Evolutionary conservation across 2,329 filamentous ascomycete genomes (phyloP), one percentile per base, ranked within the genome.

Genomic region (Penicillium sp.): DNA sequence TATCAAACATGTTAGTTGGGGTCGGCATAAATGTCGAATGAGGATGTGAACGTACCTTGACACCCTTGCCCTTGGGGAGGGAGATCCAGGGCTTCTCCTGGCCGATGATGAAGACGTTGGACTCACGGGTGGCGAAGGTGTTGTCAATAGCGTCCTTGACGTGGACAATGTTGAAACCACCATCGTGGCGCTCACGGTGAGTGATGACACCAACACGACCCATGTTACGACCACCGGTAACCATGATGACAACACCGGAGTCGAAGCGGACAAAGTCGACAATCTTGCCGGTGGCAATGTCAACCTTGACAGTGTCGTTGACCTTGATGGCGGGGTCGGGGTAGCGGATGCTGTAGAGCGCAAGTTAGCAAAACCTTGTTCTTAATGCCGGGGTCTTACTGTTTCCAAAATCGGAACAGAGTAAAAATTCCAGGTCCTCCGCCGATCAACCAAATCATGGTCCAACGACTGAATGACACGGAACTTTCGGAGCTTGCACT

Each of bases 391-490:
- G 47, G 35, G 46, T 53, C 67, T 69, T 67, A 68, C 63, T 67
- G 60, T 62, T 65, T 64, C 63, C 63, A 62, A 18, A 18, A 53
- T 62, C 51, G 43, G 42, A 50, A 59, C 52, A 56, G 47, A 47
- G 49, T 59, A 57, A 62, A 29, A 61, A 59, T 60, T 49, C 63
- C 61, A 40, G 12, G 65, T 71, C 67, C 66, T 69, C 68, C 65
- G 66, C 66, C 66, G 69, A 72, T 81, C 77, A 77, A 79, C 90
- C 90, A 95, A 93, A 95, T 82, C 88, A 93, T 95, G 89, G 89
- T 92, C 89, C 92, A 96, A 96, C 92, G 92, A 86, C 92, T 96
- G 92, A 96, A 91, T 93, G 91, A 96, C 89, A 87, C 88, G 80
- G 84, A 80, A 87, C 69, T 72, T 67, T 54, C 60, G 58, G 83